A percentile compares a stretch with the other conserved stretches of the same genome.
phyloP scores from a whole-genome alignment of 73 alveolate genomes.

The Paramecium biaurelia region DNA sequence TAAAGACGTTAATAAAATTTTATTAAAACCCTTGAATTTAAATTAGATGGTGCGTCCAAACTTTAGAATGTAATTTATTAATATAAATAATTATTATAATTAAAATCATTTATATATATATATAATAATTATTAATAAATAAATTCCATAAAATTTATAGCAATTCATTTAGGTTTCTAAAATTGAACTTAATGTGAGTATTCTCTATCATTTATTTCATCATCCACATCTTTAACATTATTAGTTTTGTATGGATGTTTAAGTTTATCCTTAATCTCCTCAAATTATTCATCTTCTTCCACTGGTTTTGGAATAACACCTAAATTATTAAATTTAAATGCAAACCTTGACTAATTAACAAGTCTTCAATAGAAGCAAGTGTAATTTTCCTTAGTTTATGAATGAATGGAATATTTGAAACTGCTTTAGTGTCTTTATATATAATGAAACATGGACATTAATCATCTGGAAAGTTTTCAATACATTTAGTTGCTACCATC shows the following conservation, averaged over 20 bases:
- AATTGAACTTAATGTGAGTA: slow-evolving; percentile 20
- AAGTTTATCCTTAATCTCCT: background rate
- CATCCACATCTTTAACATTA: slow-evolving; percentile 31
- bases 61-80: background rate
- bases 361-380: slow-evolving; percentile 22
- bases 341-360: background rate
- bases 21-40: background rate
- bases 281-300: slow-evolving; percentile 10
- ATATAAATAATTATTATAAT: too few species aligned
- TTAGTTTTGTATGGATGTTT: slow-evolving; percentile 16
- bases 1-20: background rate
- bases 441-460: slow-evolving; percentile 53
- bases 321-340: background rate
- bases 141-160: background rate
- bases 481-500: slow-evolving; percentile 62
- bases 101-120: too few species aligned
- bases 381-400: slow-evolving; percentile 59
- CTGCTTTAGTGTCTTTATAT: slow-evolving; percentile 41
- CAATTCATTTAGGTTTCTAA: background rate
- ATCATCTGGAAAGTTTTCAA: slow-evolving; percentile 62
- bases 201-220: slow-evolving; percentile 39
- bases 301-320: slow-evolving; percentile 25
- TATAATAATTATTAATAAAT: background rate
- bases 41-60: background rate
- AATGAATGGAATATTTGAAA: slow-evolving; percentile 46